Conservation (phyloP, 306 rosid genomes). For the Glycyrrhiza uralensis region DNA sequence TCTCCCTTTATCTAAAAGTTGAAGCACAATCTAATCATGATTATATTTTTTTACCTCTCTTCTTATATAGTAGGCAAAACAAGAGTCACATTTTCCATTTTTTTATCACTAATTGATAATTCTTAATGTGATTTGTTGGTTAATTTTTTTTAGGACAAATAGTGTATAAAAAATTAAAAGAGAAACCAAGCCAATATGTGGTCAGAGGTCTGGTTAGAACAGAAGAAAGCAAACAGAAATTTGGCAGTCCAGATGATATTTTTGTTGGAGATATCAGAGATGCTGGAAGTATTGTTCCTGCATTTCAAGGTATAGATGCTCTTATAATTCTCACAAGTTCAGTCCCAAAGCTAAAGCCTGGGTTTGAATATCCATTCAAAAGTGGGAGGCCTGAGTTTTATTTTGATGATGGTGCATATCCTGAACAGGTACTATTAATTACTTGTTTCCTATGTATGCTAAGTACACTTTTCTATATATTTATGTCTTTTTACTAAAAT, state of each 20-base stretch:
- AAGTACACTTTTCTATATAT: background rate
- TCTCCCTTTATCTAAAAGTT: background rate
- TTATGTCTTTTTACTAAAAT: background rate
- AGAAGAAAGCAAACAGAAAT: slow-evolving; percentile 73
- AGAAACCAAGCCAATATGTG: slow-evolving; percentile 63
- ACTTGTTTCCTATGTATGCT: background rate
- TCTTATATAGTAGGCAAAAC: background rate
- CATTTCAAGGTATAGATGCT: slow-evolving; percentile 71
- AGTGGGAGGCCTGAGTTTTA: slow-evolving; percentile 91
- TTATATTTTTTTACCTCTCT: background rate
- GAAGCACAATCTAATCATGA: background rate
- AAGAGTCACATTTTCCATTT: background rate
- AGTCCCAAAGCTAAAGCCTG: slow-evolving; percentile 81
- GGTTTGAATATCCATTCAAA: slow-evolving; percentile 81
- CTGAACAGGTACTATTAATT: slow-evolving; percentile 70
- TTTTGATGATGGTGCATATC: slow-evolving; percentile 81
- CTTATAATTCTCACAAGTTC: slow-evolving; percentile 91
- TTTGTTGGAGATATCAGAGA: slow-evolving; percentile 83
- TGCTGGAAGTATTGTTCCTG: slow-evolving; percentile 61
- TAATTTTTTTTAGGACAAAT: slow-evolving; percentile 66
- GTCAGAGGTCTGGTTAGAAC: slow-evolving; percentile 85
- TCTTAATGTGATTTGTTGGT: slow-evolving; percentile 19
- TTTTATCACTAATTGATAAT: background rate
- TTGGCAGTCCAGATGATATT: slow-evolving; percentile 71
- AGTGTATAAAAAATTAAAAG: slow-evolving; percentile 69